These are phyloP conservation scores for Plasmopara muralis DNA, from an alignment of 352 stramenopile genomes.

Conservation along the genomic window DNA sequence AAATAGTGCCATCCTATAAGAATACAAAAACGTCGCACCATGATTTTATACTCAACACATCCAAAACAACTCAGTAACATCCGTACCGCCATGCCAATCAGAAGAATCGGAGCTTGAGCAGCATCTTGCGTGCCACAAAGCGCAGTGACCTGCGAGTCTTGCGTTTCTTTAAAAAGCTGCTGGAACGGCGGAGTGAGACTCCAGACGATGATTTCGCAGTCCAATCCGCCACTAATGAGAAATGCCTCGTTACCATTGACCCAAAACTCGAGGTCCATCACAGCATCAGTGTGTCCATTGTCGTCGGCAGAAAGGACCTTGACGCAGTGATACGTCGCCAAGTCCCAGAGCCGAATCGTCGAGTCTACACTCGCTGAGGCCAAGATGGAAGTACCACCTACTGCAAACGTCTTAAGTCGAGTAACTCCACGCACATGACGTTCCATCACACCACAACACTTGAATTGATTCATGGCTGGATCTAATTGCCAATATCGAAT, in stretches of 20 bases:
- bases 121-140: conserved; percentile 65
- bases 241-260: conserved; percentile 81
- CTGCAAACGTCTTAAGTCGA: conserved; percentile 74
- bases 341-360: conserved; percentile 78
- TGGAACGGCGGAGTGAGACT: conserved; percentile 65
- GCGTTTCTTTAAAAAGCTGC: conserved; percentile 78
- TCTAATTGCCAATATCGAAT: conserved; percentile 84
- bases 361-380: conserved; percentile 77
- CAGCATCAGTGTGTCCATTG: conserved; percentile 68
- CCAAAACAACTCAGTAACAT: conserved; percentile 12
- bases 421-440: conserved; percentile 75
- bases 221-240: conserved; percentile 74
- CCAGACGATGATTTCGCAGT: conserved; percentile 83
- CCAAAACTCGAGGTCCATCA: conserved; percentile 86
- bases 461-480: conserved; percentile 56
- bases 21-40: conserved; percentile 10
- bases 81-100: conserved; percentile 63
- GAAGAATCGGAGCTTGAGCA: conserved; percentile 57
- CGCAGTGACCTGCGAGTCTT: conserved; percentile 70
- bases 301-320: conserved; percentile 67
- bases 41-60: conserved; percentile 2
- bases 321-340: conserved; percentile 76
- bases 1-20: conserved; percentile 62
- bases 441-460: conserved; percentile 67
- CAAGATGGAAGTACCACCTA: conserved; percentile 57